A percentile compares a stretch with the other conserved stretches of the same genome.
Conservation (phyloP, 805 yeast species). For the Metschnikowia matae region DNA sequence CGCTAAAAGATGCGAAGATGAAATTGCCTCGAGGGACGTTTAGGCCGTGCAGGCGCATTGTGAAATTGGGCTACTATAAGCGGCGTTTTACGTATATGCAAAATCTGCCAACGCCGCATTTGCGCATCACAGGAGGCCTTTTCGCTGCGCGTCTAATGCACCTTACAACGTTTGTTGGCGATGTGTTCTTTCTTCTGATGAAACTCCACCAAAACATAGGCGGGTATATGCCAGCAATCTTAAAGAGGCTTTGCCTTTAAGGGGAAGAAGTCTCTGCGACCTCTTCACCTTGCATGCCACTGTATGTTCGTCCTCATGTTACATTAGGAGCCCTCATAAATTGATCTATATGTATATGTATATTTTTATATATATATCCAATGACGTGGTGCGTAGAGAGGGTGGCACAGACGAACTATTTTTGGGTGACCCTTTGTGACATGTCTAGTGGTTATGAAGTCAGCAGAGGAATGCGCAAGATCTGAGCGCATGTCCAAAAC, state of each 20-base stretch:
- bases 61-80: neutral
- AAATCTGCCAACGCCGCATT: neutral
- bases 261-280: too few relatives aligned
- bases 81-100: neutral
- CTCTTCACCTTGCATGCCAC: too few relatives aligned
- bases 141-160: slow-evolving; percentile 8
- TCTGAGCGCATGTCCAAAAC: neutral
- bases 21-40: slow-evolving; percentile 3
- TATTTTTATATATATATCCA: neutral
- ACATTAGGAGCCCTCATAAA: too few relatives aligned
- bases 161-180: neutral
- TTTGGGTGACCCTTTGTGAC: neutral
- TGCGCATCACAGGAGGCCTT: neutral
- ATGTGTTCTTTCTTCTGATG: neutral
- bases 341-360: too few relatives aligned
- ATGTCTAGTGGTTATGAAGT: neutral
- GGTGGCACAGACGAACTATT: neutral
- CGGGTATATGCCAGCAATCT: too few relatives aligned
- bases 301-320: too few relatives aligned
- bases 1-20: slow-evolving; percentile 6
- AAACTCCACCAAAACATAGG: too few relatives aligned
- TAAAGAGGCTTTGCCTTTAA: too few relatives aligned
- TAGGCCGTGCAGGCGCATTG: slow-evolving; percentile 5
- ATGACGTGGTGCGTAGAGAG: neutral
- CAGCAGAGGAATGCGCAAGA: neutral